Conservation (phyloP, 1,139 yeast species). For the Geotrichum reessii region DNA sequence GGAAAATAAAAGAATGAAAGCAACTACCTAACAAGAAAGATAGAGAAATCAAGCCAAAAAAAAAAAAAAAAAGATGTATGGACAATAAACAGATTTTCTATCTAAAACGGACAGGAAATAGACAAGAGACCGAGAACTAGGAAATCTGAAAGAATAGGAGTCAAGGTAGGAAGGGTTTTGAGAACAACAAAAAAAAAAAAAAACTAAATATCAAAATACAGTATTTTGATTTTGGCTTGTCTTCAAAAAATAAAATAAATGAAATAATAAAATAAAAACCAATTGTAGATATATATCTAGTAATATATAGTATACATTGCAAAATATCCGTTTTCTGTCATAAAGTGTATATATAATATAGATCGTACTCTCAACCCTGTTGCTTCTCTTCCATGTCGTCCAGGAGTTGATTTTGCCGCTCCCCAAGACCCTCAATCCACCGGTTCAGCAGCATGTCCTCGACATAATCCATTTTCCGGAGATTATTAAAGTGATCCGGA, state of each 20-base stretch:
- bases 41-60: not conserved
- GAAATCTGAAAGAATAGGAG: too few relatives aligned
- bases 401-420: slow-evolving; percentile 5
- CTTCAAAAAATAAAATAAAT: too few relatives aligned
- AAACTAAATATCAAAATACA: too few relatives aligned
- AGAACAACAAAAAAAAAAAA: too few relatives aligned
- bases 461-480: slow-evolving; percentile 43
- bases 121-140: too few relatives aligned
- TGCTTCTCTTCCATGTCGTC: not conserved
- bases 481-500: not conserved
- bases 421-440: slow-evolving; percentile 40
- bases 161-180: too few relatives aligned
- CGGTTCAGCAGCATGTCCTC: slow-evolving; percentile 44
- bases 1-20: not conserved
- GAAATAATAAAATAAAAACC: too few relatives aligned
- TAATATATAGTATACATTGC: not conserved
- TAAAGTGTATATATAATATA: not conserved
- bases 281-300: too few relatives aligned
- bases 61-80: not conserved
- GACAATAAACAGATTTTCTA: too few relatives aligned
- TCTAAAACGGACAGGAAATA: not conserved
- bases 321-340: not conserved
- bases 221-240: too few relatives aligned
- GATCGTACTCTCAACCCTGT: not conserved
- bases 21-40: too few relatives aligned